Conservation (phyloP, 176 grass and related monocot species). For the Hordeum marinum region DNA sequence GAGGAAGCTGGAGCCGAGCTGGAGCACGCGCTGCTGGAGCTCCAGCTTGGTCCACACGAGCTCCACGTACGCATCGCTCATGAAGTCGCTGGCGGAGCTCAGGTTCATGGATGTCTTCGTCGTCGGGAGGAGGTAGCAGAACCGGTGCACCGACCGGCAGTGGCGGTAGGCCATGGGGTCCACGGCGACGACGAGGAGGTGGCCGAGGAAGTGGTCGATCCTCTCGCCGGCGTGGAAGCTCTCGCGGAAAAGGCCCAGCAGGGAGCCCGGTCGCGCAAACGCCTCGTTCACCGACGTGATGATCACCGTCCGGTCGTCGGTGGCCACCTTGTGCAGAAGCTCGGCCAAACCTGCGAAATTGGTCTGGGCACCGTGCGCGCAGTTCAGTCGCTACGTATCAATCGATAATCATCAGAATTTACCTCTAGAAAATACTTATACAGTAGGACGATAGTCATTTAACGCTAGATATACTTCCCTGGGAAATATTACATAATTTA, state of each 20-base stretch:
- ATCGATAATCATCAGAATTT: not conserved
- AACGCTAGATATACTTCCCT: not conserved
- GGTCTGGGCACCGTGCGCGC: not conserved
- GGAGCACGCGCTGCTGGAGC: constrained; percentile 43
- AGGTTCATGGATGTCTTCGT: constrained; percentile 4
- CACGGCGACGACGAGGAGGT: constrained; percentile 43
- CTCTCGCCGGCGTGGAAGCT: constrained; percentile 48
- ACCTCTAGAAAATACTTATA: not conserved
- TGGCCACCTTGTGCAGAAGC: constrained; percentile 34
- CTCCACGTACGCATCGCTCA: constrained; percentile 47
- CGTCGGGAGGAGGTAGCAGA: constrained; percentile 53
- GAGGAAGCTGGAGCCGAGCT: constrained; percentile 70
- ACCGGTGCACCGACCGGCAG: constrained; percentile 44
- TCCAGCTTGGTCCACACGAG: constrained; percentile 55
- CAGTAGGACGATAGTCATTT: not conserved
- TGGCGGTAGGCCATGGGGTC: constrained; percentile 26
- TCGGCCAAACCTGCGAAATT: constrained; percentile 33
- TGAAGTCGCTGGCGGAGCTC: constrained; percentile 17
- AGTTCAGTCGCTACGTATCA: not conserved
- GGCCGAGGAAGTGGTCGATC: constrained; percentile 27
- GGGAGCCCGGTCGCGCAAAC: constrained; percentile 31
- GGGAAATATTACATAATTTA: not conserved
- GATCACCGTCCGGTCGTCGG: constrained; percentile 42
- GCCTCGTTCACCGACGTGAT: constrained; percentile 55
- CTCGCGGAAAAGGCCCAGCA: constrained; percentile 55